phyloP scores from a whole-genome alignment of 2,329 filamentous ascomycete genomes.

The Pseudocercospora cruenta region DNA sequence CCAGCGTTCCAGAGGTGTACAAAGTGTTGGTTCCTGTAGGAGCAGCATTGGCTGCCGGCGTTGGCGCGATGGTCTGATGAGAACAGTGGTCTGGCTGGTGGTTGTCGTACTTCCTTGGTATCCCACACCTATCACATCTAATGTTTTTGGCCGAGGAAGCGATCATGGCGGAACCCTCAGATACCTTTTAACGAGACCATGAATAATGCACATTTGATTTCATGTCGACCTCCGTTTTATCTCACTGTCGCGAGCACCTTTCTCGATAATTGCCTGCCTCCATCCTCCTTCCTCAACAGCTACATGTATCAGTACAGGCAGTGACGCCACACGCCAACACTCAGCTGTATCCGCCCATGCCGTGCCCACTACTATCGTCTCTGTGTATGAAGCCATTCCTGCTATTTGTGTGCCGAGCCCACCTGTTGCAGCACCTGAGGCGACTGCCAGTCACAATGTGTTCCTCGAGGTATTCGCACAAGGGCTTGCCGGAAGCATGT shows the following conservation, averaged over 20 bases:
- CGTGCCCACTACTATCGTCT: no score
- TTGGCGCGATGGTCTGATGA: conserved; percentile 12
- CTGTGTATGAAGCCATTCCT: no score
- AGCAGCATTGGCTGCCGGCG: conserved; percentile 17
- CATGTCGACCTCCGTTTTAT: neutral
- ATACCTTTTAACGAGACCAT: neutral
- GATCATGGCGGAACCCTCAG: conserved; percentile 2
- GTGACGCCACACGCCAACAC: no score
- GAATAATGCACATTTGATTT: neutral
- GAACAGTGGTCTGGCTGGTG: neutral
- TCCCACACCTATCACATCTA: conserved; percentile 3
- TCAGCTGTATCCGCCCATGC: no score
- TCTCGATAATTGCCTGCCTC: no score
- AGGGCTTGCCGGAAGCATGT: no score
- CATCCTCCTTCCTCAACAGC: no score
- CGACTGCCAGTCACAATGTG: no score
- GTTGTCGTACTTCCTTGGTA: neutral
- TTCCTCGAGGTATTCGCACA: no score
- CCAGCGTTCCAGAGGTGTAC: conserved; percentile 11
- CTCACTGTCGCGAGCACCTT: neutral
- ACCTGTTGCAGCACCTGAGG: no score
- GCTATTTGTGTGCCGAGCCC: no score
- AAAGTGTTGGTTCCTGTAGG: conserved; percentile 17
- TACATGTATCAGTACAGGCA: no score
- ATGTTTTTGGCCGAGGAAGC: neutral